These are phyloP conservation scores for Colletotrichum costaricense DNA, from an alignment of 2,329 filamentous ascomycete genomes.

Conservation along the genomic window DNA sequence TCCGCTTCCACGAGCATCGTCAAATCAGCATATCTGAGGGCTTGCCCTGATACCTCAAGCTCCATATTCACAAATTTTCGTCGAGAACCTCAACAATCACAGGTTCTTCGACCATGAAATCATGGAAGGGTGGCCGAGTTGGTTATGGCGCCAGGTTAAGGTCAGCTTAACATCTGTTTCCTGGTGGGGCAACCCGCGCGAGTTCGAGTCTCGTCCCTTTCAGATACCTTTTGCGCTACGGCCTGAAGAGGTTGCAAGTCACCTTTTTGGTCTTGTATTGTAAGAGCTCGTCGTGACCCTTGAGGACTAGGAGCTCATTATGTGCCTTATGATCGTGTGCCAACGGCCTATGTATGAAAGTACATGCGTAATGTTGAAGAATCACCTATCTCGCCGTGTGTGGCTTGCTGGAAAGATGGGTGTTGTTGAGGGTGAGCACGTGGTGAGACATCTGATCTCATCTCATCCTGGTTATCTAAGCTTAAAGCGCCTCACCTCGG, in stretches of 20 bases:
- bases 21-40: neutral
- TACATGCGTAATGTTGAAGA: neutral
- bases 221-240: neutral
- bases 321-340: neutral
- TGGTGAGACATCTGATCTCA: neutral
- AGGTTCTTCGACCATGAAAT: neutral
- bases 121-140: slow-evolving; percentile 13
- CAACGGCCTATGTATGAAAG: neutral
- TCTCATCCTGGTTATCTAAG: neutral
- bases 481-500: slow-evolving; percentile 1
- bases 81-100: fast-evolving
- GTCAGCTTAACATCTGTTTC: slow-evolving; percentile 19
- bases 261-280: neutral
- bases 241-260: too few relatives aligned
- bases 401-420: neutral
- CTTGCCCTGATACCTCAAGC: neutral
- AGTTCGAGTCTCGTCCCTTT: slow-evolving; percentile 19
- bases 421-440: neutral
- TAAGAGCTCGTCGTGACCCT: neutral
- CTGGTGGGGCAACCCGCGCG: slow-evolving; percentile 17
- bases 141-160: slow-evolving; percentile 21
- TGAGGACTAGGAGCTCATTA: neutral
- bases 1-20: neutral
- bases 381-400: neutral
- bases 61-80: neutral